These are phyloP conservation scores for Fraxinus latifolia DNA, from an alignment of 305 asterid genomes.

Conservation along the genomic window DNA sequence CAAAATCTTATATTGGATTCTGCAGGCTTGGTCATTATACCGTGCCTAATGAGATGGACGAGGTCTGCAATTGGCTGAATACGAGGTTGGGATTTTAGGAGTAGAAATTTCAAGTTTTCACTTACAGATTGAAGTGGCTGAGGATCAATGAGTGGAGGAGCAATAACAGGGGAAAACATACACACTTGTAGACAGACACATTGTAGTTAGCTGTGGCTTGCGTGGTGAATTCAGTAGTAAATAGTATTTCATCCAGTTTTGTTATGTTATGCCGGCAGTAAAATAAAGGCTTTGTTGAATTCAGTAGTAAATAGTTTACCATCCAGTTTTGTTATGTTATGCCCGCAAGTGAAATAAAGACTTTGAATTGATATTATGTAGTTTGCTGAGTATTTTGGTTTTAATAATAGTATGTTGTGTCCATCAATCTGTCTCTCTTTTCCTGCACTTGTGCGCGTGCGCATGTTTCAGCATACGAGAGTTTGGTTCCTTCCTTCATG, in stretches of 20 bases:
- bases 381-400: constrained; percentile 32
- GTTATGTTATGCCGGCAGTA: constrained; percentile 26
- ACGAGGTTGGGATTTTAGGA: constrained; percentile 10
- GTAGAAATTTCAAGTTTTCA: not conserved
- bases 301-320: constrained; percentile 22
- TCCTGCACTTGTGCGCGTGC: not conserved
- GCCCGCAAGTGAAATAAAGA: constrained; percentile 27
- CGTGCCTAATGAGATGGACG: constrained; percentile 94
- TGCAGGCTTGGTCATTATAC: constrained; percentile 91
- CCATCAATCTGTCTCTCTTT: constrained; percentile 8
- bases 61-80: constrained; percentile 60
- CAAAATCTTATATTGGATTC: constrained; percentile 16
- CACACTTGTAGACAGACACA: constrained; percentile 18
- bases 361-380: constrained; percentile 17
- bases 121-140: constrained; percentile 6
- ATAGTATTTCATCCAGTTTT: constrained; percentile 38
- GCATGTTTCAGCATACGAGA: not conserved
- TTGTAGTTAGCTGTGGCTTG: constrained; percentile 31
- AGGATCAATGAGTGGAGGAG: constrained; percentile 19
- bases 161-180: constrained; percentile 28
- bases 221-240: constrained; percentile 30
- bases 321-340: constrained; percentile 42
- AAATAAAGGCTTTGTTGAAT: constrained; percentile 27
- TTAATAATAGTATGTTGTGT: constrained; percentile 29
- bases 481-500: not conserved